Percentiles rank a stretch among this genome's conserved stretches.
Conservation (phyloP, 2,329 filamentous ascomycete species). For the Pseudocercospora musae region DNA sequence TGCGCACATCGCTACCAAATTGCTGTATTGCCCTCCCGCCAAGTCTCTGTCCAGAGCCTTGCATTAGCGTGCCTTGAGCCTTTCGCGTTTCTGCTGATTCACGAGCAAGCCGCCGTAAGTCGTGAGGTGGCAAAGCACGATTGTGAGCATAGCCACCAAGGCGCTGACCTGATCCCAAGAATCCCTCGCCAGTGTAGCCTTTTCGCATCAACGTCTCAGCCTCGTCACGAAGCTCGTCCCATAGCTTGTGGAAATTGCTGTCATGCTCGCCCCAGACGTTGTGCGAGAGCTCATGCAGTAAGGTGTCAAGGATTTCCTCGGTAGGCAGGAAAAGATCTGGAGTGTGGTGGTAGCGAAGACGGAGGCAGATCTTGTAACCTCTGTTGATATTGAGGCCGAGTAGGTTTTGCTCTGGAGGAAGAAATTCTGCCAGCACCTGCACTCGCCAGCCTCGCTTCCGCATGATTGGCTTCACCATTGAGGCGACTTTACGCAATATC, state of each 20-base stretch:
- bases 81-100: constrained; percentile 65
- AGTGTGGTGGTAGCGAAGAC: constrained; percentile 74
- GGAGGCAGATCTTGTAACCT: constrained; percentile 76
- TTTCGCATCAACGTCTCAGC: constrained; percentile 71
- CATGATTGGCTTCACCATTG: constrained; percentile 93
- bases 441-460: constrained; percentile 79
- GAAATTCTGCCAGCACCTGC: constrained; percentile 76
- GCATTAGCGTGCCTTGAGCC: constrained; percentile 42
- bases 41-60: constrained; percentile 67
- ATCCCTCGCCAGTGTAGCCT: constrained; percentile 88
- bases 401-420: constrained; percentile 69
- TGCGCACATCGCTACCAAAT: constrained; percentile 66
- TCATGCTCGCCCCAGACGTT: constrained; percentile 83
- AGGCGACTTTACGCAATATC: constrained; percentile 75
- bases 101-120: constrained; percentile 71
- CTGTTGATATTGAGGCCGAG: constrained; percentile 75
- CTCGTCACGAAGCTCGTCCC: constrained; percentile 86
- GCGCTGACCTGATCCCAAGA: constrained; percentile 69
- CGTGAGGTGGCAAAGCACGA: constrained; percentile 62
- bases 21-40: constrained; percentile 57
- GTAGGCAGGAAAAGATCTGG: constrained; percentile 72
- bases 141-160: constrained; percentile 58
- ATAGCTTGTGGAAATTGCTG: constrained; percentile 75
- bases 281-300: constrained; percentile 93
- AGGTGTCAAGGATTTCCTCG: constrained; percentile 80